phyloP scores from a whole-genome alignment of 331 rosid species.

The Quercus phellos region DNA sequence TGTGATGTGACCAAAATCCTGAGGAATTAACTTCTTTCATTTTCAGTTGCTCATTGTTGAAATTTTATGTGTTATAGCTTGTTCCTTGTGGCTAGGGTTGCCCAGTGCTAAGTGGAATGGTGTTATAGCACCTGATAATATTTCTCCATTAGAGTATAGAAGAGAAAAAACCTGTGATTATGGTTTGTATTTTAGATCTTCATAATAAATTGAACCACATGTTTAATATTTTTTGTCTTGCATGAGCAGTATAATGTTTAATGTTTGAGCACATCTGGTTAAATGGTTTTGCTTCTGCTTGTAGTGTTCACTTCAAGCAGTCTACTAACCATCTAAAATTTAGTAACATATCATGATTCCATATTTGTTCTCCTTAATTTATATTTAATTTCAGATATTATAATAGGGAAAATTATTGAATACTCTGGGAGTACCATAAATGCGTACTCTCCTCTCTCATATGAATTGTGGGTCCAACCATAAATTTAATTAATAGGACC shows the following conservation, averaged over 20 bases:
- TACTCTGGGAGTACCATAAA: no score
- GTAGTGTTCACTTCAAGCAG: background rate
- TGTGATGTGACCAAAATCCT: background rate
- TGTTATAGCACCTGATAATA: no score
- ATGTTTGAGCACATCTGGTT: background rate
- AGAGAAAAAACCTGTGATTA: no score
- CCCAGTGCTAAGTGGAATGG: no score
- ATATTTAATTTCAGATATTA: background rate
- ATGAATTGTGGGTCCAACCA: no score
- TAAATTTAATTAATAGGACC: no score
- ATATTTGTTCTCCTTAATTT: background rate
- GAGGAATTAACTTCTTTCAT: background rate
- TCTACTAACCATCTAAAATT: background rate
- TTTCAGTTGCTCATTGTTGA: background rate
- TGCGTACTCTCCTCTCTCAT: no score
- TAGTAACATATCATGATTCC: background rate
- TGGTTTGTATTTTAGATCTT: background rate
- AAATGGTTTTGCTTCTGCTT: background rate
- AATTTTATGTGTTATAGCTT: background rate
- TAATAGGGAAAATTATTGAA: background rate
- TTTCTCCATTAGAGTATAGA: no score
- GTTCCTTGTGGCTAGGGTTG: no score
- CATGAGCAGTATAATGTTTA: background rate
- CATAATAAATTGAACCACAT: background rate
- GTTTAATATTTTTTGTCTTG: background rate